Percentiles rank a stretch among this genome's conserved stretches.
phyloP scores from a whole-genome alignment of 2,329 filamentous ascomycete genomes.

The Stachybotrys echinatus region DNA sequence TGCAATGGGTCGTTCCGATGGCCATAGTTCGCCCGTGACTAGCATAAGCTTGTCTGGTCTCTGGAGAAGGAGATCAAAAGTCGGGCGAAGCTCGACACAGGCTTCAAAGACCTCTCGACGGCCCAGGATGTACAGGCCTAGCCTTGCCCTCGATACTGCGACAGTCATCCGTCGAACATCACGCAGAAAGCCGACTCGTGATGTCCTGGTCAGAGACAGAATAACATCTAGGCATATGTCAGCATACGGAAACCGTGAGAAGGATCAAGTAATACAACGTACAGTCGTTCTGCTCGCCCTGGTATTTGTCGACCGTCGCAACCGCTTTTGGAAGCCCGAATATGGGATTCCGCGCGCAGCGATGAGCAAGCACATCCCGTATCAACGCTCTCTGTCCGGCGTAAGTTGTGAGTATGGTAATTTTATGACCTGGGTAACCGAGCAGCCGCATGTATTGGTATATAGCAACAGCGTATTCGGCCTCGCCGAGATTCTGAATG shows the following conservation, averaged over 20 bases:
- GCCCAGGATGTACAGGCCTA: slow-evolving; percentile 89
- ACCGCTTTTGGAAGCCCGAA: slow-evolving; percentile 89
- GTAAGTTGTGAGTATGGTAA: slow-evolving; percentile 89
- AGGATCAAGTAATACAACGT: slow-evolving; percentile 33
- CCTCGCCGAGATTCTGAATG: slow-evolving; percentile 93
- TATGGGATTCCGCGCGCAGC: slow-evolving; percentile 75
- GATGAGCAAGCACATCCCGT: slow-evolving; percentile 75
- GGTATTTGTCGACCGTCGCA: slow-evolving; percentile 96
- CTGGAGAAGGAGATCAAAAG: slow-evolving; percentile 72
- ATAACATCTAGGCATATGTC: slow-evolving; percentile 65
- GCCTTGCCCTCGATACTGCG: slow-evolving; percentile 82
- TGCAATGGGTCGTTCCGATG: slow-evolving; percentile 49
- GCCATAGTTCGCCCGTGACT: slow-evolving; percentile 82
- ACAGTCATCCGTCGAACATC: slow-evolving; percentile 93
- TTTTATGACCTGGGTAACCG: slow-evolving; percentile 78
- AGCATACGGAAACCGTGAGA: slow-evolving; percentile 9
- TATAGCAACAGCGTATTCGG: slow-evolving; percentile 92
- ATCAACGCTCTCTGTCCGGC: slow-evolving; percentile 88
- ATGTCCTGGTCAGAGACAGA: slow-evolving; percentile 85
- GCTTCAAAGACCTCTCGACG: slow-evolving; percentile 83
- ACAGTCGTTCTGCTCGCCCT: slow-evolving; percentile 99
- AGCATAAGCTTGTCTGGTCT: slow-evolving; percentile 78
- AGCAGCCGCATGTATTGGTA: slow-evolving; percentile 97
- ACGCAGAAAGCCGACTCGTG: slow-evolving; percentile 83
- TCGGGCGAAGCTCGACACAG: slow-evolving; percentile 80